A percentile compares a stretch with the other conserved stretches of the same genome.
Evolutionary conservation across 1,284 basidiomycete species (phyloP).

Genomic region (Apiotrichum siamense): DNA sequence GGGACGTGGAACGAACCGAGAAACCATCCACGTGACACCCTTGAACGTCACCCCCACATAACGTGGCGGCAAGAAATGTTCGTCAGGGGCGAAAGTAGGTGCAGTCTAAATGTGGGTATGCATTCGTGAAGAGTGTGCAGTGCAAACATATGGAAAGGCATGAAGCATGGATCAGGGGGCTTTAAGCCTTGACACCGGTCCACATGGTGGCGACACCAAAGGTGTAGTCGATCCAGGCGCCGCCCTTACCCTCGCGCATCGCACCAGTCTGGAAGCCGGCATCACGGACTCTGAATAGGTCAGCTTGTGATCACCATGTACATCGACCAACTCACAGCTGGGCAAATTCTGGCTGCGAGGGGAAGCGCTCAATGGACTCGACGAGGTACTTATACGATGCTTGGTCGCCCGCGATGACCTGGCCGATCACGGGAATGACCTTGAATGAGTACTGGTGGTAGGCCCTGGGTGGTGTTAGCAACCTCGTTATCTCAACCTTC

Average conservation of each 20-base stretch:
- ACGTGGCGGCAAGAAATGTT: too few relatives aligned
- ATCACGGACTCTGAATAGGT: conserved; percentile 43
- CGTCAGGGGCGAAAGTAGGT: too few relatives aligned
- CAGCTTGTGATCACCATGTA: neutral
- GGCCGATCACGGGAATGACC: conserved; percentile 88
- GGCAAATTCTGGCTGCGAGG: conserved; percentile 82
- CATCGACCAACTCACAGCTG: conserved; percentile 56
- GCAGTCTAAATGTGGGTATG: too few relatives aligned
- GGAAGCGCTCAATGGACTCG: conserved; percentile 94
- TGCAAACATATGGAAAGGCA: conserved; percentile 21
- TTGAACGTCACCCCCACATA: too few relatives aligned
- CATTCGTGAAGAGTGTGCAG: too few relatives aligned
- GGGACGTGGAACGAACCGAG: too few relatives aligned
- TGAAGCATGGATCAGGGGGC: too few relatives aligned
- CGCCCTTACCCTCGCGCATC: conserved; percentile 66
- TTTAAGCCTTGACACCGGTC: conserved; percentile 64
- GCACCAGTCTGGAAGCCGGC: conserved; percentile 76
- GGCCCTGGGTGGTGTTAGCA: conserved; percentile 53
- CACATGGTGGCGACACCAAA: conserved; percentile 80
- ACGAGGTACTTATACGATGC: conserved; percentile 96
- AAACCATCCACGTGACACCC: too few relatives aligned
- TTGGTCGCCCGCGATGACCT: conserved; percentile 90
- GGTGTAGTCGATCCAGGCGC: conserved; percentile 80
- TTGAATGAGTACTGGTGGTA: conserved; percentile 97
- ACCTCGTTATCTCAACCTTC: conserved; percentile 1